Percentiles rank a stretch among this genome's conserved stretches.
phyloP scores from a whole-genome alignment of 2,329 filamentous ascomycete species.

The Monosporascus cannonballus region DNA sequence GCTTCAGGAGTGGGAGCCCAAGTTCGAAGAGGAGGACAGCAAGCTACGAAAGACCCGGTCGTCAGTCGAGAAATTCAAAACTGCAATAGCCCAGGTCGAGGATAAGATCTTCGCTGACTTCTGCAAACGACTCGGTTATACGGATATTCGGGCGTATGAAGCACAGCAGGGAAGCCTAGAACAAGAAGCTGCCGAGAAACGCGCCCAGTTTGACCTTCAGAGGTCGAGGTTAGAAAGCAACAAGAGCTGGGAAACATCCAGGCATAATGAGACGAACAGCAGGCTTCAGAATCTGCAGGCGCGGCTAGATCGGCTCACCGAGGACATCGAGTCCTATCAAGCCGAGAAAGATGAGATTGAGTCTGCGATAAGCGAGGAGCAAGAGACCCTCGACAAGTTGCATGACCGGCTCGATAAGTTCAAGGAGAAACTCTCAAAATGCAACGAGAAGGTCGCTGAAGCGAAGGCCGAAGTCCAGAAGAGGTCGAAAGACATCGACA shows the following conservation, averaged over 20 bases:
- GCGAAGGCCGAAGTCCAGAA: constrained; percentile 77
- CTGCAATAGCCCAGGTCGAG: constrained; percentile 72
- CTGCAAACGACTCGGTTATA: constrained; percentile 80
- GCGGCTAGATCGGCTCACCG: constrained; percentile 59
- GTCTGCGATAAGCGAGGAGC: constrained; percentile 63
- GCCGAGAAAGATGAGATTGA: constrained; percentile 70
- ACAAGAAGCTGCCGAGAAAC: constrained; percentile 82
- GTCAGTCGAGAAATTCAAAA: constrained; percentile 46
- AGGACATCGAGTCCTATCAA: constrained; percentile 64
- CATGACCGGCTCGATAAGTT: constrained; percentile 65
- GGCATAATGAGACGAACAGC: constrained; percentile 52
- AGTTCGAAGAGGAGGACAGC: constrained; percentile 65
- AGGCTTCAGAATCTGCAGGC: constrained; percentile 65
- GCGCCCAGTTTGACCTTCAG: constrained; percentile 80
- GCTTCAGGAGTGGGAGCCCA: constrained; percentile 69
- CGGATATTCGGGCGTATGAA: constrained; percentile 87
- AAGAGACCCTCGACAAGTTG: constrained; percentile 71
- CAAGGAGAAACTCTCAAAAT: constrained; percentile 61
- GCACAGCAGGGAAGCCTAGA: constrained; percentile 88
- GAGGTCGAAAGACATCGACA: constrained; percentile 77
- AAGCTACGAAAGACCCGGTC: constrained; percentile 55
- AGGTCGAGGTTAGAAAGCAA: constrained; percentile 64
- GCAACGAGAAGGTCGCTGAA: constrained; percentile 69
- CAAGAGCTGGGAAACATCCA: constrained; percentile 50
- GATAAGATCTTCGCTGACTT: constrained; percentile 83